phyloP scores from a whole-genome alignment of 2,329 filamentous ascomycete species.

The Zasmidium angulare region DNA sequence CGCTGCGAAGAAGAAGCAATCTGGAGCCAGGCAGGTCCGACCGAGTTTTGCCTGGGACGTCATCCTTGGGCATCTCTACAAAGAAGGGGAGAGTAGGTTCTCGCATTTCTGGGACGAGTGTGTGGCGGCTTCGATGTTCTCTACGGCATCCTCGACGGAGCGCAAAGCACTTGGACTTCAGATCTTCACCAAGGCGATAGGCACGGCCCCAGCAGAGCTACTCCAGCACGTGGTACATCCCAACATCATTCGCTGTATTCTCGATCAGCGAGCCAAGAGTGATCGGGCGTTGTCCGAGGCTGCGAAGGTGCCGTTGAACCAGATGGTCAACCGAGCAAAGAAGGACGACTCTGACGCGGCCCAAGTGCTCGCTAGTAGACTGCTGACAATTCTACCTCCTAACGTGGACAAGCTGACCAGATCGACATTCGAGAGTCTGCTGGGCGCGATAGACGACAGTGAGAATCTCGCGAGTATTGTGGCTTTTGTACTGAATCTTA shows the following conservation, averaged over 20 bases:
- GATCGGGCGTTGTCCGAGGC: conserved; percentile 79
- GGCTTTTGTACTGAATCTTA: conserved; percentile 48
- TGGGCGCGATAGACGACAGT: conserved; percentile 58
- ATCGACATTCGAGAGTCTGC: conserved; percentile 73
- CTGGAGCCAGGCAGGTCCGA: conserved; percentile 67
- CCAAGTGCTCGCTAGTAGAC: conserved; percentile 59
- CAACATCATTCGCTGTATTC: conserved; percentile 77
- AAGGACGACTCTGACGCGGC: conserved; percentile 62
- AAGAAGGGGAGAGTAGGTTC: conserved; percentile 52
- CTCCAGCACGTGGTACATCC: conserved; percentile 70
- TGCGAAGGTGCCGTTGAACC: conserved; percentile 72
- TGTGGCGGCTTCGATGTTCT: conserved; percentile 85
- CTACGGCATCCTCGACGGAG: conserved; percentile 75
- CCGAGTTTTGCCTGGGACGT: conserved; percentile 87
- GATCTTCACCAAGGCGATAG: conserved; percentile 75
- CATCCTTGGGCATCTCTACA: conserved; percentile 56
- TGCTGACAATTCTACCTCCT: conserved; percentile 71
- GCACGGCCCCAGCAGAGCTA: conserved; percentile 50
- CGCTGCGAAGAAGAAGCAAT: conserved; percentile 48
- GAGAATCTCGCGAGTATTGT: conserved; percentile 54
- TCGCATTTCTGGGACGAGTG: conserved; percentile 80
- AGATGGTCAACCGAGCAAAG: conserved; percentile 65
- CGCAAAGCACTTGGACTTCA: conserved; percentile 92
- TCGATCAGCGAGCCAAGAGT: conserved; percentile 76
- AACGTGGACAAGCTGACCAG: conserved; percentile 86